Base-by-base conservation (phyloP, 768 basidiomycete genomes). In the Auricularia auricula-judae region DNA sequence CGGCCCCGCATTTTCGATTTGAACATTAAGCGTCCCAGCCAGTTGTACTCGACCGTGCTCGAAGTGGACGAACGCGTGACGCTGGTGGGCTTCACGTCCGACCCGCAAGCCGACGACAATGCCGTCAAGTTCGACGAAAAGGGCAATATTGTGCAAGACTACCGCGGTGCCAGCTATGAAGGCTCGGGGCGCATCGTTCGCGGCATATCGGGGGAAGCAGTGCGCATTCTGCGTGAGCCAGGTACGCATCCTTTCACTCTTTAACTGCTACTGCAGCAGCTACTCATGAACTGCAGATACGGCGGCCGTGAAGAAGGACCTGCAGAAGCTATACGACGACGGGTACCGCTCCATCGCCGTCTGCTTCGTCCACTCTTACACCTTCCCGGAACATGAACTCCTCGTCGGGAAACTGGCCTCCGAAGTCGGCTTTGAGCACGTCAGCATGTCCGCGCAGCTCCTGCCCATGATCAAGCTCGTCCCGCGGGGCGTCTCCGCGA, bases 391-490 rank as follows among this genome's bases (percentile, higher is more conserved):
- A 8, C 96, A 98, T 72, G 95, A 98, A 73, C 77, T 78, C 2
- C 74, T 80, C 43, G 75, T 98, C 23, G 93, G 89, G 36, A 75
- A 77, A 0, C 72, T 96, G 21, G 96, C 94, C 3, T 80, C 84
- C 23, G 80, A 82, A 59, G 72, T 96, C 3, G 95, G 95, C n/a
- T 98, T 98, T 74, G 79, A 80, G 4, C 93, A 97, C 56, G 84
- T 98, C 69, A 95, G 93, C 1, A 85, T 91, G 69, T 95, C 93
- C 0, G 87, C 91, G 2, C 84, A 87, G 66, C 80, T 95, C n/a
- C 81, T 92, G 35, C 90, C 93, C 2, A 93, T 93, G 90, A 95
- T 96, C 79, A 93, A 93, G 76, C 89, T 95, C 82, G 91, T 97
- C 10, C 90, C 93, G 1, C 88, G 95, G 0, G 95, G 93, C 2